Conservation (phyloP, 768 basidiomycete genomes). For the Tubosaeta sp. region DNA sequence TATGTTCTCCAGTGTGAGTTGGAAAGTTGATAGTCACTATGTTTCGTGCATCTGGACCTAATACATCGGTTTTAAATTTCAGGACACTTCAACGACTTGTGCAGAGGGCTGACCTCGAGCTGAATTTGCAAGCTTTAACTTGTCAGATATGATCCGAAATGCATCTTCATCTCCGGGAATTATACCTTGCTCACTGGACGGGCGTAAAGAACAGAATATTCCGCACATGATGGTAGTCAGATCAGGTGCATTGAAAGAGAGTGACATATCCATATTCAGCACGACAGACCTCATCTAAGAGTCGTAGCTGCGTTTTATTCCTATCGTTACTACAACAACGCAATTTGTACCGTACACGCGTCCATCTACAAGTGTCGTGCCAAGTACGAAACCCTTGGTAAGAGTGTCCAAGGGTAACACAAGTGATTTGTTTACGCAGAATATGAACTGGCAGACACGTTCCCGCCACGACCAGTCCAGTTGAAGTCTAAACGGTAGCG, state of each 20-base stretch:
- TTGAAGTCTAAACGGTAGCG: conserved; percentile 66
- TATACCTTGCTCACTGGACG: conserved; percentile 6
- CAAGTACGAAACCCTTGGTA: neutral
- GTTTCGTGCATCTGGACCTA: conserved; percentile 67
- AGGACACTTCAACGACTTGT: neutral
- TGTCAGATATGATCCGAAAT: conserved; percentile 24
- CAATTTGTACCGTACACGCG: conserved; percentile 12
- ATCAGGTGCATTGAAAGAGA: too few relatives aligned
- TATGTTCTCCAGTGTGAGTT: conserved; percentile 3
- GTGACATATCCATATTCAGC: too few relatives aligned
- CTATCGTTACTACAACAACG: conserved; percentile 13
- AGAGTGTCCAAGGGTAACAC: conserved; percentile 3
- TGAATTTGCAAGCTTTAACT: conserved; percentile 48
- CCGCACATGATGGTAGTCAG: conserved; percentile 56
- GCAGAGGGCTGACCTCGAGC: conserved; percentile 44
- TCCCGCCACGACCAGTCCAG: conserved; percentile 98
- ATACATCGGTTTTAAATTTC: conserved; percentile 1
- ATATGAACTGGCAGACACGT: conserved; percentile 88
- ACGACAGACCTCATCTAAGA: too few relatives aligned
- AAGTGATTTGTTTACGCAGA: conserved; percentile 41
- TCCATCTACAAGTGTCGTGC: conserved; percentile 12
- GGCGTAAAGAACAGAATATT: conserved; percentile 50
- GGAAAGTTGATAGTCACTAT: conserved; percentile 22
- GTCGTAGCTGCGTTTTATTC: conserved; percentile 7
- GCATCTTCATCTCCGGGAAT: conserved; percentile 4